Conservation (phyloP, 2,329 filamentous ascomycete genomes). For the Botrytis paeoniae region DNA sequence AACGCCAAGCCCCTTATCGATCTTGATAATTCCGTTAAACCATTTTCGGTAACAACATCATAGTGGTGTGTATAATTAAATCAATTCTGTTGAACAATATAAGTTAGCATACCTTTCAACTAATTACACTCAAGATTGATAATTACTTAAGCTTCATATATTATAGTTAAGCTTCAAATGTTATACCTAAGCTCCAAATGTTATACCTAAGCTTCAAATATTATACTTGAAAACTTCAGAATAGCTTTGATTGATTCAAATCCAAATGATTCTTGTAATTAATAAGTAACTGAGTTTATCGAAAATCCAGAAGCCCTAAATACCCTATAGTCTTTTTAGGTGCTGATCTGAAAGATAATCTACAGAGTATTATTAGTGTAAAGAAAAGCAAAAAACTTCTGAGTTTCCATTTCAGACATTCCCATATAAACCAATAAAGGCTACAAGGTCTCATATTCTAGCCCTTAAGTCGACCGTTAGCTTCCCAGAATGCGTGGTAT, state of each 20-base stretch:
- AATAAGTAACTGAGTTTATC: neutral
- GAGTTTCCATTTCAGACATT: neutral
- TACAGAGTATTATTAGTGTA: neutral
- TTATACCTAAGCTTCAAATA: neutral
- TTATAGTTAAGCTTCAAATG: neutral
- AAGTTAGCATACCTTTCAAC: neutral
- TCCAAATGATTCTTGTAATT: neutral
- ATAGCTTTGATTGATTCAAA: neutral
- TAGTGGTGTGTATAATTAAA: neutral
- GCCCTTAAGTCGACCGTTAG: neutral
- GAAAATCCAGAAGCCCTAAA: neutral
- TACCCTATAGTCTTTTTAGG: neutral
- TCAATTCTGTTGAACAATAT: neutral
- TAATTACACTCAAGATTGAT: neutral
- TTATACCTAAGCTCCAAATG: neutral
- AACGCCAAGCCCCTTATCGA: neutral
- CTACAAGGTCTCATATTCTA: neutral
- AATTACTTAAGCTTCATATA: neutral
- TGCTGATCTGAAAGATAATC: neutral
- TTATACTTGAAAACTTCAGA: neutral
- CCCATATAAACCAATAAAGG: constrained; percentile 4
- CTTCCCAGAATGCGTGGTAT: neutral
- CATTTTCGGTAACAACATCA: neutral
- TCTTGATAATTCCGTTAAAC: neutral
- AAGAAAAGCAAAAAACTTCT: neutral